These are phyloP conservation scores for Tilletia indica DNA, from an alignment of 1,284 basidiomycete genomes.

Conservation along the genomic window DNA sequence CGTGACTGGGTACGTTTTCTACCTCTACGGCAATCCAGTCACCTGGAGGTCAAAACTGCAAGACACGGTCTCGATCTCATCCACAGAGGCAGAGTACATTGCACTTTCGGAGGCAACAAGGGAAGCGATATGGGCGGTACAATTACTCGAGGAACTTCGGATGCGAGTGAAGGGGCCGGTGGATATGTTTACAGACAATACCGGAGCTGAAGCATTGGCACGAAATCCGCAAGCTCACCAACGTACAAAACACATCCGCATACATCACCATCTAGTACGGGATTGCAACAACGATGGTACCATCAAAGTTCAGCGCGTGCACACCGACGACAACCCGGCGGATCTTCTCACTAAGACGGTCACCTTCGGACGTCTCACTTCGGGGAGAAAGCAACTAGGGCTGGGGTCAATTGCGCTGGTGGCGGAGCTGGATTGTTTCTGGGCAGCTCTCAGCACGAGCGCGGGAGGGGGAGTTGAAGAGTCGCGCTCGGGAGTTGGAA, in stretches of 20 bases:
- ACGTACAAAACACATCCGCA: conserved; percentile 3
- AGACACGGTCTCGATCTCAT: conserved; percentile 1
- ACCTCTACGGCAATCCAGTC: background rate
- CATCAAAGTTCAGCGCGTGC: background rate
- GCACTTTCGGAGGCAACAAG: background rate
- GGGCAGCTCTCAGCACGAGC: too few species aligned
- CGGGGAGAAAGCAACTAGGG: too few species aligned
- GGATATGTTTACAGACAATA: background rate
- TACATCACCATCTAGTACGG: background rate
- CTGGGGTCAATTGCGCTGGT: too few species aligned
- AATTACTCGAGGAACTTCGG: background rate
- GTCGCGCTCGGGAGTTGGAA: too few species aligned
- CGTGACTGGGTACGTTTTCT: background rate
- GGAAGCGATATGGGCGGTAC: background rate
- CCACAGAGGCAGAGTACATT: conserved; percentile 2
- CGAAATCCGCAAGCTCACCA: background rate
- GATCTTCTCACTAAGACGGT: background rate
- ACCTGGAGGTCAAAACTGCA: conserved; percentile 1
- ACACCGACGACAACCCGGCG: background rate
- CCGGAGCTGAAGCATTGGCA: background rate
- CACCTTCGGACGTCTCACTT: too few species aligned
- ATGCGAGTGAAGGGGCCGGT: background rate
- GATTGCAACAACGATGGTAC: background rate
- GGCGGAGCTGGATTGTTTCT: too few species aligned
- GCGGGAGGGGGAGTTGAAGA: too few species aligned